Base-by-base conservation (phyloP, 2,329 filamentous ascomycete genomes). In the Chalaropsis ovoidea region DNA sequence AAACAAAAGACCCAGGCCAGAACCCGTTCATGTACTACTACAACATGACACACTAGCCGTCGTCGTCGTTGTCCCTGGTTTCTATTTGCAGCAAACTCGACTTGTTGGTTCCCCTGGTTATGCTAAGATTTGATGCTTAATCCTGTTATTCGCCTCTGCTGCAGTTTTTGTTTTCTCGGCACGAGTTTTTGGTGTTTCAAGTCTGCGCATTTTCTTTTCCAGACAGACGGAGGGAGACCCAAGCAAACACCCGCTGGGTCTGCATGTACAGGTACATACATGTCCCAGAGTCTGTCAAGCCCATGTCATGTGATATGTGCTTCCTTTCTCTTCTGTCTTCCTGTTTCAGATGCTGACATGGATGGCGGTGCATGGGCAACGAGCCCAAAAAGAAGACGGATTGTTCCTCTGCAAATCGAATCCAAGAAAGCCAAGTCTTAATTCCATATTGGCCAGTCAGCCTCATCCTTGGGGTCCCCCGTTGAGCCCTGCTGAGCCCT, bases 281-380 rank as follows among this genome's bases (percentile, higher is more conserved):
- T 31, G 6, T 56, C 52, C 52, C 52, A 31, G 15, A 22, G 31
- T 56, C 52, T 56, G 52, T 56, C 52, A 49, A 49, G n/a, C 47
- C 47, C 47, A 56, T 31, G 24, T 19, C 24, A 56, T 56, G 49
- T 54, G 49, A 54, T 54, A n/a, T n/a, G n/a, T n/a, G n/a, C n/a
- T n/a, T n/a, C n/a, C n/a, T n/a, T n/a, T n/a, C n/a, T n/a, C n/a
- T 56, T 22, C 15, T 27, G 52, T n/a, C 22, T 31, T 31, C 1
- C 13, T 56, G 52, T 56, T 56, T 56, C 52, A 56, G 15, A 56
- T 31, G 24, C 52, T 10, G 15, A n/a, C 27, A 27, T 17, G 52
- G 22, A 27, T 17, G 52, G 22, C 52, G 27, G 52, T 56, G 52
- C 24, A 56, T 56, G 24, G 45, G 45, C n/a, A 2, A 49, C 31